Evolutionary conservation across 2,329 filamentous ascomycete species (phyloP).

Genomic region (Colletotrichum agaves): DNA sequence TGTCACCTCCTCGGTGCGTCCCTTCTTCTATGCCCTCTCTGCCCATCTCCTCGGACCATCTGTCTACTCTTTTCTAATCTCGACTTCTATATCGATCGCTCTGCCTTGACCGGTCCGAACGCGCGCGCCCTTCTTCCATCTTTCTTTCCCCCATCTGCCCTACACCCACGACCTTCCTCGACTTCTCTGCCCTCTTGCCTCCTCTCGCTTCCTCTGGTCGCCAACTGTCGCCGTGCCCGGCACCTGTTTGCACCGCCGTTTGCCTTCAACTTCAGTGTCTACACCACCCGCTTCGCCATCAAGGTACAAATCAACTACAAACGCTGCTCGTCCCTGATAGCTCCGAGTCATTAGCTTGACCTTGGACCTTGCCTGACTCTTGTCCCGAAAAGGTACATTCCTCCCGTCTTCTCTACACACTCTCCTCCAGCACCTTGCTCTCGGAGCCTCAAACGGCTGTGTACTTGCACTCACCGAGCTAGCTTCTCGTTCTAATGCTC

Average conservation of each 20-base stretch:
- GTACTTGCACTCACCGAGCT: slow-evolving; percentile 12
- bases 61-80: slow-evolving; percentile 10
- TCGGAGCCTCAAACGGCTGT: slow-evolving; percentile 30
- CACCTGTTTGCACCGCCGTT: slow-evolving; percentile 25
- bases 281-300: slow-evolving; percentile 4
- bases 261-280: slow-evolving; percentile 1
- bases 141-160: not conserved
- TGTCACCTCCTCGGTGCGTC: slow-evolving; percentile 34
- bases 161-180: slow-evolving; percentile 31
- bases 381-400: slow-evolving; percentile 29
- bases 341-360: slow-evolving; percentile 41
- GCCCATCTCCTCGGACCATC: slow-evolving; percentile 24
- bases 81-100: slow-evolving; percentile 15
- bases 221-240: not conserved
- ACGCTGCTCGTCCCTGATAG: slow-evolving; percentile 22
- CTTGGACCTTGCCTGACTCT: slow-evolving; percentile 38
- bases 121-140: not conserved
- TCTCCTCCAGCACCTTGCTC: slow-evolving; percentile 6
- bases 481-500: slow-evolving; percentile 31
- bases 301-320: slow-evolving; percentile 21
- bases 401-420: slow-evolving; percentile 12
- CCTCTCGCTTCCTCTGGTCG: slow-evolving; percentile 4
- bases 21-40: slow-evolving; percentile 34
- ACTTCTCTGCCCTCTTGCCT: slow-evolving; percentile 20
- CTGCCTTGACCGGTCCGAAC: not conserved